Percentiles rank a stretch among this genome's conserved stretches.
Conservation (phyloP, 2,329 filamentous ascomycete species). For the Lecanicillium sp. region DNA sequence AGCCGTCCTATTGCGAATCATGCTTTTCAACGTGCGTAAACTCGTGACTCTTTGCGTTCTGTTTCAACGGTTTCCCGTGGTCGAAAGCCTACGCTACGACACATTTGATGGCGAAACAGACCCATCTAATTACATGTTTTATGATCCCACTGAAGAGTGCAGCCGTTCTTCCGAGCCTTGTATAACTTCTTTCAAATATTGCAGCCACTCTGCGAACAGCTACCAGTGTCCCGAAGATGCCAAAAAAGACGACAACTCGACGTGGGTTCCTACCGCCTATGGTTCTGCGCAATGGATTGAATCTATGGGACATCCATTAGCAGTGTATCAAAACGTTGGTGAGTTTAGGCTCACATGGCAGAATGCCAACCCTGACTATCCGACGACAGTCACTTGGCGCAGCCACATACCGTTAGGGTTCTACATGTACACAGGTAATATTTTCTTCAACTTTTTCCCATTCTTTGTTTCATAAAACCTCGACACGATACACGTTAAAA, state of each 20-base stretch:
- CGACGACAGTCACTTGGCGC: not conserved
- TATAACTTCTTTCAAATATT: not conserved
- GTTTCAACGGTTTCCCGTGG: too few relatives aligned
- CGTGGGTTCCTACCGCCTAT: not conserved
- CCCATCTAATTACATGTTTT: not conserved
- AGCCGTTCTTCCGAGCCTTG: not conserved
- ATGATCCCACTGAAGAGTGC: not conserved
- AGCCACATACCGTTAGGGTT: too few relatives aligned
- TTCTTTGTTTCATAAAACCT: too few relatives aligned
- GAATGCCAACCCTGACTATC: not conserved
- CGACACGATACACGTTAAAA: too few relatives aligned
- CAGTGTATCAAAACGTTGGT: not conserved
- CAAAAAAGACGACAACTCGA: not conserved
- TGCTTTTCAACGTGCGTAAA: too few relatives aligned
- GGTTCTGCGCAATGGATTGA: not conserved
- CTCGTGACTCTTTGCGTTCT: too few relatives aligned
- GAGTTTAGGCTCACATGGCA: not conserved
- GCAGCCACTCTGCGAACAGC: not conserved
- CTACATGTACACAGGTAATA: too few relatives aligned
- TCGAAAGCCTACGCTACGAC: too few relatives aligned
- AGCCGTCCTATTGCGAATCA: too few relatives aligned
- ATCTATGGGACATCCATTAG: not conserved
- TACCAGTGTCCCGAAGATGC: too few relatives aligned
- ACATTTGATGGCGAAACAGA: too few relatives aligned
- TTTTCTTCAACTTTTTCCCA: too few relatives aligned